Base-by-base conservation (phyloP, 1,284 basidiomycete species). In the Boletus semigastroideus region DNA sequence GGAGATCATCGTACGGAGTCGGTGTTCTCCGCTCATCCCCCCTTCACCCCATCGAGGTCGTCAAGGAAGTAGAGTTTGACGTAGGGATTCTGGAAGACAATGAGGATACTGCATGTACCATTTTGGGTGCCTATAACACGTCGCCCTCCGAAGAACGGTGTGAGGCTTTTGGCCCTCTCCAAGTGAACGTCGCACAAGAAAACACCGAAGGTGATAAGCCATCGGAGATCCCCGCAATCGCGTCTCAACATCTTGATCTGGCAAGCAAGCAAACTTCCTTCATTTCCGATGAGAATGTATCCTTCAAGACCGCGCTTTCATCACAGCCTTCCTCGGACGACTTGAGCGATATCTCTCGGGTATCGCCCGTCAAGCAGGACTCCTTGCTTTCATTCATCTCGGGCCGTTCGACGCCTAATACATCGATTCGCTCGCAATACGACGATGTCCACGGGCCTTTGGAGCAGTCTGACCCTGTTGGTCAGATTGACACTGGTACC, bases 261-360 rank as follows among this genome's bases (percentile, higher is more conserved):
- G 49, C 30, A n/a, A 42, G 20, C 49, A 62, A 43, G 8, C 55
- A 46, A 16, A 25, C 41, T 46, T 65, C 52, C 25, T 63, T 54
- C 39, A 34, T 49, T 40, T 63, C 63, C 14, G 57, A 63, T 6
- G 62, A 66, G 30, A 53, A 60, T 25, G 3, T 54, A 10, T 66
- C 65, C 28, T 63, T 61, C 42, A 52, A 44, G 36, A 63, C 64
- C 2, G 62, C 67, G 1, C 67, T 67, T 39, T 65, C 66, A 22
- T 49, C 53, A 16, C 64, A 65, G 36, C 50, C 52, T 48, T 69
- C 66, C 7, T 49, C 36, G n/a, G 65, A 62, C 5, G 33, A 56
- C 42, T 41, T 63, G 39, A 59, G 50, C 28, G 51, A 67, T 46
- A 46, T 49, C 12, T 62, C 58, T 13, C 52, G 46, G 37, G 34